phyloP scores from a whole-genome alignment of 805 yeast species.

The Sungouiella thailandica region DNA sequence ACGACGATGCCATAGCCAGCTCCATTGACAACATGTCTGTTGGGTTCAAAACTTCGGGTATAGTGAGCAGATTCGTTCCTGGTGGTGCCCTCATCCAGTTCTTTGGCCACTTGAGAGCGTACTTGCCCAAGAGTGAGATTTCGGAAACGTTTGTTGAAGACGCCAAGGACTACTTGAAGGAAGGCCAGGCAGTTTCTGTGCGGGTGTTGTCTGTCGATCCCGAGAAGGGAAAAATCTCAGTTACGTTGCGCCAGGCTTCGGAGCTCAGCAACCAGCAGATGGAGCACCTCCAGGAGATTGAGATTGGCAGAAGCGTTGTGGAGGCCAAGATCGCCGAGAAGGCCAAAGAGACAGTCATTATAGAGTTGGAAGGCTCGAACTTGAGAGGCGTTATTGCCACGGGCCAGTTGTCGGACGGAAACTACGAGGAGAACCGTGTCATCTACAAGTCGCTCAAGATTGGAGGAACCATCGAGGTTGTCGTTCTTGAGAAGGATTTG shows the following conservation, averaged over 20 bases:
- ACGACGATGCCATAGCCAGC: conserved; percentile 47
- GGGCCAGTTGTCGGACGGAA: conserved; percentile 76
- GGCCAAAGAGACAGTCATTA: conserved; percentile 64
- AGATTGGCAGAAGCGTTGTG: conserved; percentile 59
- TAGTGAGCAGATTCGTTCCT: conserved; percentile 65
- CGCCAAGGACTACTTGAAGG: conserved; percentile 70
- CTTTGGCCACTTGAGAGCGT: conserved; percentile 74
- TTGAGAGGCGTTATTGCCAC: conserved; percentile 67
- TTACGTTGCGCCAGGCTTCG: conserved; percentile 67
- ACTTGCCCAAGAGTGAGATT: conserved; percentile 81
- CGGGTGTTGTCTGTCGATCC: conserved; percentile 56
- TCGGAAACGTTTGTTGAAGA: conserved; percentile 79
- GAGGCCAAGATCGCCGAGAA: conserved; percentile 65
- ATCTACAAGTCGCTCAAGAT: conserved; percentile 54
- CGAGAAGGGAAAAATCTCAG: conserved; percentile 51
- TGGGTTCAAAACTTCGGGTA: conserved; percentile 60
- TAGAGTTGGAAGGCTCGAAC: conserved; percentile 47
- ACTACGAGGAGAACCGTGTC: conserved; percentile 67
- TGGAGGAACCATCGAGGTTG: conserved; percentile 58
- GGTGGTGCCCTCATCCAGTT: conserved; percentile 82
- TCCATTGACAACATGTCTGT: conserved; percentile 33
- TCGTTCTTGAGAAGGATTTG: conserved; percentile 63
- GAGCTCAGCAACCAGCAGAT: conserved; percentile 45
- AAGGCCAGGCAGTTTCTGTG: conserved; percentile 80
- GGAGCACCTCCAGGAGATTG: conserved; percentile 41